Base-by-base conservation (phyloP, 1,284 basidiomycete genomes). In the Ceratorhiza oryzae-sativae region DNA sequence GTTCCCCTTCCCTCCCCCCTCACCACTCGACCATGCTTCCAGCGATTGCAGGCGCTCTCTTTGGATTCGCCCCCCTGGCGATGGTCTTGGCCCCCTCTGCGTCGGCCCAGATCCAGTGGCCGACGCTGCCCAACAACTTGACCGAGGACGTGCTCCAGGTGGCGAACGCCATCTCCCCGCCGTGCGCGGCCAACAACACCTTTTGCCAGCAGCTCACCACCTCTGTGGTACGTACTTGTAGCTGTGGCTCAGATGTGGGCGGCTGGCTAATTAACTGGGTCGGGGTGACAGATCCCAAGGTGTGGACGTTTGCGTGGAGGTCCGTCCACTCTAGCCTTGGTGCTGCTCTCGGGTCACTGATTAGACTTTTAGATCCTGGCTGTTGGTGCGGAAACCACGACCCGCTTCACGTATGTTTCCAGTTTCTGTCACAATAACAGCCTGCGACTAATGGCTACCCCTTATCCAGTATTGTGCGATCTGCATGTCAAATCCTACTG, bases 401-500 rank as follows among this genome's bases (percentile, higher is more conserved):
- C 46, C 71, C 73, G 1, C 39, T 74, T 25, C 73, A 74, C 36
- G 73, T 72, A 60, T n/a, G 71, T n/a, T n/a, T 70, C 13, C 6
- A 2, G 48, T 53, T 27, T 15, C 13, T 27, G 1, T 1, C 13
- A 13, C 23, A 3, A 12, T 34, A n/a, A 6, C 36, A 27, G 18
- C 42, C 46, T 63, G 32, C 23, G n/a, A 36, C 51, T 53, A 30
- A 6, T n/a, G 8, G 32, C 36, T 8, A 34, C 18, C 8, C 15
- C n/a, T 13, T 45, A 27, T 27, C 10, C 30, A 74, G 73, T 72
- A 72, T 34, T 72, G 73, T 41, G 73, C 73, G 0, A 53, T 72
- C 12, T 74, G 71, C 39, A 74, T 74, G 71, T 67, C 53, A 12
- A 74, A 46, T 48, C 71, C 73, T 13, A 55, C 68, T n/a, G 71